Evolutionary conservation across 2,329 filamentous ascomycete species (phyloP).

Genomic region (Phyllosticta citrichinensis): DNA sequence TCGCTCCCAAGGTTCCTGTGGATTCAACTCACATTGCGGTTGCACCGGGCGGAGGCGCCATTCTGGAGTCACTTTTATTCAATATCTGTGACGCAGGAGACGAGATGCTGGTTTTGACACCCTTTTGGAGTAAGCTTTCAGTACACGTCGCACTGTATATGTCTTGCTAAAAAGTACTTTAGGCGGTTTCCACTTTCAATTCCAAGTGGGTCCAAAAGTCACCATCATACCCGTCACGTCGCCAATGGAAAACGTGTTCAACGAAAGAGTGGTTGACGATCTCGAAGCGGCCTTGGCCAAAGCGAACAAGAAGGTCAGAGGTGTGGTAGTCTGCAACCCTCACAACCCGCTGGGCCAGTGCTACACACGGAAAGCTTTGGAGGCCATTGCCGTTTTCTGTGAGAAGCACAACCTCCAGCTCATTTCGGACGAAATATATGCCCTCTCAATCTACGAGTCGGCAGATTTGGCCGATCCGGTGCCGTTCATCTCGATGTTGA

Average conservation of each 20-base stretch:
- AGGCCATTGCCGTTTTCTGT: conserved; percentile 20
- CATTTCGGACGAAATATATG: conserved; percentile 29
- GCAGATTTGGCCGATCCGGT: not conserved
- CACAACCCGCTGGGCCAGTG: conserved; percentile 33
- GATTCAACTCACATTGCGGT: conserved; percentile 14
- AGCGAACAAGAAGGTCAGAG: conserved; percentile 20
- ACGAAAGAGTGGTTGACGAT: conserved; percentile 18
- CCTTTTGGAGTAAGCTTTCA: conserved; percentile 21
- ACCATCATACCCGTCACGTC: conserved; percentile 25
- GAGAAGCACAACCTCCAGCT: conserved; percentile 22
- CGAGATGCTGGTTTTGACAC: conserved; percentile 21
- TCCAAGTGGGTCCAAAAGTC: conserved; percentile 1
- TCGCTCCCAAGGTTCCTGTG: conserved; percentile 17
- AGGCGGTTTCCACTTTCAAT: conserved; percentile 17
- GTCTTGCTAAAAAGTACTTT: not conserved
- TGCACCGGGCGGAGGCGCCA: conserved; percentile 14
- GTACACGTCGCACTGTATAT: no score
- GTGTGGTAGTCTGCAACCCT: conserved; percentile 34
- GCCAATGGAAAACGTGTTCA: conserved; percentile 29
- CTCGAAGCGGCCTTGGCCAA: conserved; percentile 30
- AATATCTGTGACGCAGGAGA: conserved; percentile 27
- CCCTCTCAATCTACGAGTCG: conserved; percentile 19
- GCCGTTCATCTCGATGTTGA: conserved; percentile 18
- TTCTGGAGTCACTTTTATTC: conserved; percentile 21
- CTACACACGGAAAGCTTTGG: conserved; percentile 18